Evolutionary conservation across 2,329 filamentous ascomycete genomes (phyloP), one percentile per base, ranked within the genome.

Genomic region (Colletotrichum eleusines): DNA sequence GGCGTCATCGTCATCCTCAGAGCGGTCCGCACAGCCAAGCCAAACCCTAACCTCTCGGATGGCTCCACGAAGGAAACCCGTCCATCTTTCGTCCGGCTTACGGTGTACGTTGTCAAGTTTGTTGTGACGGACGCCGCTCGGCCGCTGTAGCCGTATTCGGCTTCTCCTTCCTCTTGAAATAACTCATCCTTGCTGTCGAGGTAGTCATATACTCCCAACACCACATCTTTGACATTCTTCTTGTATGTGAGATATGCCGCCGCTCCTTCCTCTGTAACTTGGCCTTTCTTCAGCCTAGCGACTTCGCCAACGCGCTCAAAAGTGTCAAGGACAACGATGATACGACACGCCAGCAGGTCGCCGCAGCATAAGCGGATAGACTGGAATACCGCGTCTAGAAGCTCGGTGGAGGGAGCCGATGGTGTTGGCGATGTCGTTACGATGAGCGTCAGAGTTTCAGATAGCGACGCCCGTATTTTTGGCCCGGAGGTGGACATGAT

Each of bases 381-480:
- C 3, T 76, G 73, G 2, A 88, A 61, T 2, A 88, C 82, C 0
- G 83, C 75, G 0, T 80, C 81, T n/a, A 88, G 73, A 0, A 89
- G 82, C 20, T 87, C 86, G 0, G 85, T 85, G 0, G 84, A 84
- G 0, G 87, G 87, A 0, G 84, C 83, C 0, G 86, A 88, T 0
- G 87, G 87, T 0, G 86, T 88, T 0, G 86, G 83, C 2, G 87
- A 88, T 0, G 86, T 88, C 1, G 87, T 88, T 73, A 89, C 82
- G 58, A 88, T 82, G 61, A 86, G 76, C 0, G 84, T 85, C 44
- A 86, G 53, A 31, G 75, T 50, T 9, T 74, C 67, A 28, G 53
- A 67, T 16, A 72, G 16, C n/a, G 57, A 57, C 9, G 58, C 26
- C 58, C 46, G 26, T 3, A 12, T 28, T 23, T 53, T 20, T 50